phyloP scores from a whole-genome alignment of 163 green algal genomes.

The Chlamydomonas reinhardtii region DNA sequence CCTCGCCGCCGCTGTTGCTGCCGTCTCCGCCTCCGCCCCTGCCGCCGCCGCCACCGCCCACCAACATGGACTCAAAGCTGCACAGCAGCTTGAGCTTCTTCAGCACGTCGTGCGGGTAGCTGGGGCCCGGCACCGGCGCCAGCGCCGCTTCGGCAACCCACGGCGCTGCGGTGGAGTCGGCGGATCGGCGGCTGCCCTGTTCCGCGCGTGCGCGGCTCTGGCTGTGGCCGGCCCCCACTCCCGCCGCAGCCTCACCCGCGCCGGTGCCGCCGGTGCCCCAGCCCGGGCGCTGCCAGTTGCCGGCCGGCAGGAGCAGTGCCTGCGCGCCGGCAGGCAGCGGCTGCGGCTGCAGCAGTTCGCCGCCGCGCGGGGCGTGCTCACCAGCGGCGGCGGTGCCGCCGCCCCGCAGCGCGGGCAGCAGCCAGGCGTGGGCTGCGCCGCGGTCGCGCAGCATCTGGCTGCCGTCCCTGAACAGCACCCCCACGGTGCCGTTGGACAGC shows the following conservation, averaged over 20 bases:
- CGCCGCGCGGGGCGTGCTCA: background rate
- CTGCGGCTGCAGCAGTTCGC: constrained; percentile 17
- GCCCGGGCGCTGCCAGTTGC: background rate
- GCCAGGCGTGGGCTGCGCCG: constrained; percentile 8
- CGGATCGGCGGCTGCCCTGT: no score
- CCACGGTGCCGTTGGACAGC: constrained; percentile 36
- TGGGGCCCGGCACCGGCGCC: no score
- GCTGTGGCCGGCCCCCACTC: no score
- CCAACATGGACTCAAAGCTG: background rate
- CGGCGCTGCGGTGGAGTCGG: no score
- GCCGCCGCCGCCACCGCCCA: background rate
- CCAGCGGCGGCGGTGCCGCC: background rate
- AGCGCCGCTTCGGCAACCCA: no score
- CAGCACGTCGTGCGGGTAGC: background rate
- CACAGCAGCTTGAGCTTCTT: constrained; percentile 38
- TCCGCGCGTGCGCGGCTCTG: no score
- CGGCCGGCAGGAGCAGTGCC: constrained; percentile 7
- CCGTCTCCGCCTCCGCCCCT: no score
- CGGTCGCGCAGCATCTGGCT: constrained; percentile 10
- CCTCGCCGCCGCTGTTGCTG: background rate
- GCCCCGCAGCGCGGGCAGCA: background rate
- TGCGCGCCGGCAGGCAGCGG: background rate
- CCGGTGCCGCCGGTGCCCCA: background rate
- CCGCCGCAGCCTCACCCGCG: no score
- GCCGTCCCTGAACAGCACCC: constrained; percentile 41